These are phyloP conservation scores for Penicillium pancosmium DNA, from an alignment of 495 filamentous ascomycete genomes.

Conservation along the genomic window DNA sequence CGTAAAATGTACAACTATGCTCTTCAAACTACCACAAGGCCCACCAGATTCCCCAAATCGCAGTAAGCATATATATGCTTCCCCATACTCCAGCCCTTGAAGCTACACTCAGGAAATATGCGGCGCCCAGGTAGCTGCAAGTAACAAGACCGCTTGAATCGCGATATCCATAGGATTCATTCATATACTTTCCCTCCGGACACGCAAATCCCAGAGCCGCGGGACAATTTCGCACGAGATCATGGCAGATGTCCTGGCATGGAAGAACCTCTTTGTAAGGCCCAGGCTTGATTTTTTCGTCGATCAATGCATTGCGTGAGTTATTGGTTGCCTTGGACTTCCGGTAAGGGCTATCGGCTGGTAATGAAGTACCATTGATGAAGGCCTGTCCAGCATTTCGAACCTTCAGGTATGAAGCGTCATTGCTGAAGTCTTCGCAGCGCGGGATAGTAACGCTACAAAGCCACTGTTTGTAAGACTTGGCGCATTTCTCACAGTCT, in stretches of 20 bases:
- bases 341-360: constrained; percentile 36
- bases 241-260: constrained; percentile 81
- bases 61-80: constrained; percentile 19
- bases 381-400: constrained; percentile 71
- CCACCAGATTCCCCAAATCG: constrained; percentile 22
- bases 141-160: constrained; percentile 49
- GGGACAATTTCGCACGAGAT: constrained; percentile 81
- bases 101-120: constrained; percentile 48
- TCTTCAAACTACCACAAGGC: constrained; percentile 8
- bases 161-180: constrained; percentile 65
- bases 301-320: constrained; percentile 73
- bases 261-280: constrained; percentile 94
- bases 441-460: constrained; percentile 91
- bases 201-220: constrained; percentile 77
- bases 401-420: constrained; percentile 57
- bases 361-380: constrained; percentile 63
- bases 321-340: constrained; percentile 39
- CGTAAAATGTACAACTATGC: constrained; percentile 3
- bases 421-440: constrained; percentile 77
- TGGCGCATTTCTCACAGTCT: constrained; percentile 72
- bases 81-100: constrained; percentile 18
- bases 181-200: constrained; percentile 62
- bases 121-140: constrained; percentile 62
- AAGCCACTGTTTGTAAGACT: constrained; percentile 89
- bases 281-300: constrained; percentile 70